Percentiles rank a stretch among this genome's conserved stretches.
Evolutionary conservation across 2,329 filamentous ascomycete genomes (phyloP).

Genomic region (Whalleya microplaca): DNA sequence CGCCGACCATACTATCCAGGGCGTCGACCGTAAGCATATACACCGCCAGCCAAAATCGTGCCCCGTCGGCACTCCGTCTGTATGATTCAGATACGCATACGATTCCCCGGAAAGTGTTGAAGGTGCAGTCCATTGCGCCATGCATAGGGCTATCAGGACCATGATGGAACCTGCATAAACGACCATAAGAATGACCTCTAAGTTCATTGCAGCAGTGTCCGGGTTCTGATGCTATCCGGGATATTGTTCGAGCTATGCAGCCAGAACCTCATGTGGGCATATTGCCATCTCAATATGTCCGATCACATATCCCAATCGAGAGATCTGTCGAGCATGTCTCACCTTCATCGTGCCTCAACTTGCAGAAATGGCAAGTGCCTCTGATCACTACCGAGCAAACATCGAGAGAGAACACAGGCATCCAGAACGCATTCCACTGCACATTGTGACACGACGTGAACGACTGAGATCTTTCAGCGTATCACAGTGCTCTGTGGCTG

Average conservation of each 20-base stretch:
- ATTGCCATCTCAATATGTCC: conserved; percentile 2
- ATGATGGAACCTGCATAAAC: neutral
- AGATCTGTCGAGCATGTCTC: neutral
- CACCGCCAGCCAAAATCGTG: neutral
- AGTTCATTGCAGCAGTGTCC: neutral
- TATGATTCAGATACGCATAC: neutral
- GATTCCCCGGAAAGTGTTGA: neutral
- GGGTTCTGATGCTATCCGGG: neutral
- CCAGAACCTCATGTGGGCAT: neutral
- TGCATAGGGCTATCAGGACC: neutral
- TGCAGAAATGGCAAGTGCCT: neutral
- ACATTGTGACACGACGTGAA: conserved; percentile 27
- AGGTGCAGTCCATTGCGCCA: neutral
- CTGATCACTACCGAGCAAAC: conserved; percentile 2
- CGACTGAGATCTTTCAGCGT: conserved; percentile 16
- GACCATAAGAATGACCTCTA: neutral
- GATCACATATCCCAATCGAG: conserved; percentile 4
- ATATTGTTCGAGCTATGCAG: neutral
- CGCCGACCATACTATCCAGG: neutral
- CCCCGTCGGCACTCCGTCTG: neutral
- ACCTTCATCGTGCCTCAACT: neutral
- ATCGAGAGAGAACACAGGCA: conserved; percentile 2
- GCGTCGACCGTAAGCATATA: neutral
- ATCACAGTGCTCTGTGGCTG: conserved; percentile 25
- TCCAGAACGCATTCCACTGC: conserved; percentile 11